phyloP scores from a whole-genome alignment of 371 early-diverging fungal genomes.

The Rhizopus delemar region DNA sequence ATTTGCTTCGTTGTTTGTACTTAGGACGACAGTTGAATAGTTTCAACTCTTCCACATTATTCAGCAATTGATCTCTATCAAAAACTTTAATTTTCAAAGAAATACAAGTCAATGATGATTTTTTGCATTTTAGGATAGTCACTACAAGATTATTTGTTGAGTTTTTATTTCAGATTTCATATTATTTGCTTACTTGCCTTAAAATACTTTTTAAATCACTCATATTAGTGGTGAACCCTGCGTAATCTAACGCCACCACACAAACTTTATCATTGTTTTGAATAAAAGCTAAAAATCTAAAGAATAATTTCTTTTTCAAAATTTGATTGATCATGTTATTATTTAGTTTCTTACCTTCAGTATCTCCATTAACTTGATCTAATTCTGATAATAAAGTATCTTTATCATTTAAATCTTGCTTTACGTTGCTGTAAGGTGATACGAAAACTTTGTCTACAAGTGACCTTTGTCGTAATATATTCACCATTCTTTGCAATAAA shows the following conservation, averaged over 20 bases:
- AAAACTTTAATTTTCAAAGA: slow-evolving; percentile 14
- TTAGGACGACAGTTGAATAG: slow-evolving; percentile 20
- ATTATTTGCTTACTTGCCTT: slow-evolving; percentile 13
- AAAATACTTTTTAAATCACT: slow-evolving; percentile 10
- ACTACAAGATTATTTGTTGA: slow-evolving; percentile 19
- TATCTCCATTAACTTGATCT: slow-evolving; percentile 20
- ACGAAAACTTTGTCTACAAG: slow-evolving; percentile 14
- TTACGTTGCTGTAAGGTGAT: slow-evolving; percentile 11
- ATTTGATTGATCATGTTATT: not conserved
- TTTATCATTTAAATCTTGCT: slow-evolving; percentile 20
- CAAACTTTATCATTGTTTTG: slow-evolving; percentile 21
- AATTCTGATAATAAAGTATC: slow-evolving; percentile 11
- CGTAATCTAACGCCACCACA: slow-evolving; percentile 13
- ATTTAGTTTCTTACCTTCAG: slow-evolving; percentile 20
- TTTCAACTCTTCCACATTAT: slow-evolving; percentile 14
- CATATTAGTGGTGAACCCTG: slow-evolving; percentile 22
- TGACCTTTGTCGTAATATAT: slow-evolving; percentile 14
- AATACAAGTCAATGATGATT: slow-evolving; percentile 17
- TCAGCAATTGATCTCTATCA: slow-evolving; percentile 13
- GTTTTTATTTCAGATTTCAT: slow-evolving; percentile 16
- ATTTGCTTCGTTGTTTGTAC: slow-evolving; percentile 19
- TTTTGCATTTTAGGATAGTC: slow-evolving; percentile 12
- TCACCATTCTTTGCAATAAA: slow-evolving; percentile 17
- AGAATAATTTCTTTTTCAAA: slow-evolving; percentile 17
- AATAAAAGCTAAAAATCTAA: slow-evolving; percentile 19